These are phyloP conservation scores for Akebia trifoliata DNA, from an alignment of 164 flowering plant genomes.

Conservation along the genomic window DNA sequence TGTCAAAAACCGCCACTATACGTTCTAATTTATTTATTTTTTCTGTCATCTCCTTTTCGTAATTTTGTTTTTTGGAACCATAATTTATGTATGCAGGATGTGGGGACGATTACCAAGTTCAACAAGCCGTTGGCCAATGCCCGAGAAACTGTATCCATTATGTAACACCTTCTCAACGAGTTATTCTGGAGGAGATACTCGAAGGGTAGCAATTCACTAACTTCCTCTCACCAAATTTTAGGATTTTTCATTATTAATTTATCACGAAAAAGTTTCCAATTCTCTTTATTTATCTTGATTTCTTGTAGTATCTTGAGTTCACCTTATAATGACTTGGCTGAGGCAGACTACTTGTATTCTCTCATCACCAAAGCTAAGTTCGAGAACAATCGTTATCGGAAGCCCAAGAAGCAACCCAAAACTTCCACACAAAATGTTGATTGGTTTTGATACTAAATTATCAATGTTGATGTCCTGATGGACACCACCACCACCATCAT, in stretches of 20 bases:
- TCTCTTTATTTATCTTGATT: neutral
- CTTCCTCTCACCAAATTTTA: neutral
- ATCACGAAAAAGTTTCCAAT: neutral
- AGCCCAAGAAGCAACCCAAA: conserved; percentile 65
- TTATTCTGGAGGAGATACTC: conserved; percentile 81
- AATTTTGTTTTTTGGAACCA: neutral
- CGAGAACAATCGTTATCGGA: conserved; percentile 77
- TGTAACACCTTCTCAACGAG: conserved; percentile 87
- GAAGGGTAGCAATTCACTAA: conserved; percentile 38
- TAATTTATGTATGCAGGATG: conserved; percentile 35
- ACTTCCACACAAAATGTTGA: conserved; percentile 59
- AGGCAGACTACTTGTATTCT: conserved; percentile 70
- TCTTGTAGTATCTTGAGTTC: conserved; percentile 46
- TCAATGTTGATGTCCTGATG: neutral
- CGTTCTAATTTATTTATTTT: neutral
- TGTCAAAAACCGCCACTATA: no score
- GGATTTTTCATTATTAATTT: neutral
- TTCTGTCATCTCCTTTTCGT: neutral
- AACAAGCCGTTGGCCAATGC: conserved; percentile 84
- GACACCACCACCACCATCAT: no score
- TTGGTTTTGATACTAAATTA: conserved; percentile 37
- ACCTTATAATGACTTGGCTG: conserved; percentile 57
- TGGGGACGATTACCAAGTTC: conserved; percentile 70
- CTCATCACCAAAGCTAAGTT: conserved; percentile 71
- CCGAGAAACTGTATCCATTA: conserved; percentile 87